Base-by-base conservation (phyloP, 2,329 filamentous ascomycete species). In the Mollisia scopiformis region DNA sequence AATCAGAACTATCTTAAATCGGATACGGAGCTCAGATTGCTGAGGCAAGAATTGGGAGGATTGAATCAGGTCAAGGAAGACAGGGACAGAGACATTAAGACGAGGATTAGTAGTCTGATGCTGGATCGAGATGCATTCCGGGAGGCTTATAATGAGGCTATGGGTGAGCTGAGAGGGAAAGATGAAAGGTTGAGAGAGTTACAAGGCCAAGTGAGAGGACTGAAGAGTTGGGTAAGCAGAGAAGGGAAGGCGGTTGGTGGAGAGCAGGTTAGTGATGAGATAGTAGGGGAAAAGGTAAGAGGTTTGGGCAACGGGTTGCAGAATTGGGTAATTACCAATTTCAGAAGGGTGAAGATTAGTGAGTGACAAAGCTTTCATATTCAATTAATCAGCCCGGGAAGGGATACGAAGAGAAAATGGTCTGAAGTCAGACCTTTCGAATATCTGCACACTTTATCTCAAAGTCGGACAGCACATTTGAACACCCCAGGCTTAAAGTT, bases 291-390 rank as follows among this genome's bases (percentile, higher is more conserved):
- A 54, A 79, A 81, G 10, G 84, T 90, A 78, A 79, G 81, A 53
- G 80, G 82, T 59, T 73, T 92, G 50, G 84, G 84, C 21, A 88
- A 91, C 68, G 84, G 88, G 25, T 75, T 91, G 67, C 88, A 91
- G 75, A 91, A 92, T 68, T 92, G 89, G 89, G 84, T 88, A 3
- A 86, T 92, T 67, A 82, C 84, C 27, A 84, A 89, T 71, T 92
- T 89, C 66, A 81, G 89, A 55, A 84, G 83, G 63, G 80, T 83
- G 13, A 89, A 82, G 75, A 75, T 89, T 55, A 69, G 74, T 74
- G 72, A 30, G 67, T 66, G 59, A 56, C 14, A 28, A 43, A 14
- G 31, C 6, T 43, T 49, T 31, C 31, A 33, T 47, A 37, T 55
- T 54, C 21, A 51, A 46, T 23, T 33, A 30, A 51, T 25, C 30